Evolutionary conservation across 352 stramenopile genomes (phyloP).

Genomic region (Phytophthora multivora): DNA sequence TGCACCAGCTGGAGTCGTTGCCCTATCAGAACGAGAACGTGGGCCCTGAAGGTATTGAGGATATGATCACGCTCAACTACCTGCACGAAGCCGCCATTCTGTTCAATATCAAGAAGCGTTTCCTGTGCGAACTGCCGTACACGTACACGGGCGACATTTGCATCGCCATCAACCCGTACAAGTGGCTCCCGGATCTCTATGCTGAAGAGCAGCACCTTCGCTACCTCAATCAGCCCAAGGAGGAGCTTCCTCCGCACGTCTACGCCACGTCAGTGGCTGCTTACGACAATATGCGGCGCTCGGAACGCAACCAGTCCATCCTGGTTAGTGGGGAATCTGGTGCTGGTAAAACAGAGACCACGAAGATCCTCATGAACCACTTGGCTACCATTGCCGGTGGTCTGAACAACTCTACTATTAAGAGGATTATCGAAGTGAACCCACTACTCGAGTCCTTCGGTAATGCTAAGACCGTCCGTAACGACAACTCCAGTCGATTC

Average conservation of each 20-base stretch:
- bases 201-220: slow-evolving; percentile 72
- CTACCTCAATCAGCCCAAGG: slow-evolving; percentile 78
- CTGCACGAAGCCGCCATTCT: slow-evolving; percentile 91
- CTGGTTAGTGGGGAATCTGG: slow-evolving; percentile 88
- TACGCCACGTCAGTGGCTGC: slow-evolving; percentile 81
- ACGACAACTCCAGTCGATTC: slow-evolving; percentile 97
- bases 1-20: slow-evolving; percentile 77
- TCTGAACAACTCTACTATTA: slow-evolving; percentile 93
- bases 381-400: slow-evolving; percentile 78
- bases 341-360: slow-evolving; percentile 94
- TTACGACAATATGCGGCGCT: slow-evolving; percentile 78
- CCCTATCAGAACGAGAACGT: slow-evolving; percentile 87
- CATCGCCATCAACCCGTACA: slow-evolving; percentile 97
- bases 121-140: slow-evolving; percentile 90
- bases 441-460: slow-evolving; percentile 99
- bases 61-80: slow-evolving; percentile 90
- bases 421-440: slow-evolving; percentile 97
- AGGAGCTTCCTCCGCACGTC: slow-evolving; percentile 82
- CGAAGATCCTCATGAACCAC: slow-evolving; percentile 93
- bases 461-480: slow-evolving; percentile 97
- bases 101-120: slow-evolving; percentile 89
- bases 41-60: slow-evolving; percentile 69
- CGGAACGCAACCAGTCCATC: slow-evolving; percentile 83
- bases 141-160: slow-evolving; percentile 97
- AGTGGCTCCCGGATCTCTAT: slow-evolving; percentile 90